Evolutionary conservation across 768 basidiomycete genomes (phyloP).

Genomic region (Hypholoma fasciculare): DNA sequence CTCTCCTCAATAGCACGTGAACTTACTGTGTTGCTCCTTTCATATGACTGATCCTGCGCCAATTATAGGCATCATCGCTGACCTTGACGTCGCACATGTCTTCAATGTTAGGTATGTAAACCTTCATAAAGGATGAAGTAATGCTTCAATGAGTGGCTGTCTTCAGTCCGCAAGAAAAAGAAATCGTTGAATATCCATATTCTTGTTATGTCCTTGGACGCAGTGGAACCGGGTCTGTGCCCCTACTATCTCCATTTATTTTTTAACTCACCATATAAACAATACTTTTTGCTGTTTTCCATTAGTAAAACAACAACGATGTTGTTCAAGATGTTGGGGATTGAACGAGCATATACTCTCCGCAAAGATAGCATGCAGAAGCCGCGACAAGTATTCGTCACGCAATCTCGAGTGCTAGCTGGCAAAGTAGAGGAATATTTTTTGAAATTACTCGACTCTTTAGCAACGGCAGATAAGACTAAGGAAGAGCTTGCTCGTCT

Average conservation of each 20-base stretch:
- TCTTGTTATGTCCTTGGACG: slow-evolving; percentile 71
- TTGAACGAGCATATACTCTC: slow-evolving; percentile 55
- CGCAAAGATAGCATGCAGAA: slow-evolving; percentile 35
- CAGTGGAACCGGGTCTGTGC: slow-evolving; percentile 67
- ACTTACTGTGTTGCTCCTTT: background rate
- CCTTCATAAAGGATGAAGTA: no score
- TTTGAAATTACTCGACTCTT: slow-evolving; percentile 47
- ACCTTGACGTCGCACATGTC: slow-evolving; percentile 46
- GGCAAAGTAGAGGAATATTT: slow-evolving; percentile 75
- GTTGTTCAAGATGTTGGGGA: slow-evolving; percentile 73
- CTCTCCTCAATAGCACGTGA: slow-evolving; percentile 23
- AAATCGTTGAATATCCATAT: slow-evolving; percentile 56
- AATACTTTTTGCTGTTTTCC: no score
- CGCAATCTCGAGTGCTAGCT: slow-evolving; percentile 65
- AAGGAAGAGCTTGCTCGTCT: slow-evolving; percentile 34
- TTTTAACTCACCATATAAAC: background rate
- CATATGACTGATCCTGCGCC: background rate
- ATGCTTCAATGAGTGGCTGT: background rate
- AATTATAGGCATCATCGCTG: slow-evolving; percentile 46
- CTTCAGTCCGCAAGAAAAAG: slow-evolving; percentile 45
- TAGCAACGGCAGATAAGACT: slow-evolving; percentile 33
- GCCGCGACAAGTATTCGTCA: slow-evolving; percentile 72
- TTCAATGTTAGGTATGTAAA: slow-evolving; percentile 42
- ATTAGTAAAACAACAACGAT: slow-evolving; percentile 74
- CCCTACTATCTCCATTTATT: background rate